These are phyloP conservation scores for Chlamydomonas reinhardtii DNA, from an alignment of 163 green algal genomes.

Conservation along the genomic window DNA sequence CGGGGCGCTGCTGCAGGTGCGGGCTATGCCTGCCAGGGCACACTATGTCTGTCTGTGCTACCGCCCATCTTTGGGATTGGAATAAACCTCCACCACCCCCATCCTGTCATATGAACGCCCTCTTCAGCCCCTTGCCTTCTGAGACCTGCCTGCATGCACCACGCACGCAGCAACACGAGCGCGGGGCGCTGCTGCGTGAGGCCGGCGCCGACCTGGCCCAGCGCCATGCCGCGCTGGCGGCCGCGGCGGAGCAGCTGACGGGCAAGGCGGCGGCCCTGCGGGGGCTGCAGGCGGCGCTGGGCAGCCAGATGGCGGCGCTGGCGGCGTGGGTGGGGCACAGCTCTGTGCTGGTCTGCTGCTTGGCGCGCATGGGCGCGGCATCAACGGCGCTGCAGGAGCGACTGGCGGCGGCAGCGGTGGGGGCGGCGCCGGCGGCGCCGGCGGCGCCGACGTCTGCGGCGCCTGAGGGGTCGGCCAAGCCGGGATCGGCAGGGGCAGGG, in stretches of 20 bases:
- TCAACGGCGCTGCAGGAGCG: neutral
- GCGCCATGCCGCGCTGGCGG: slow-evolving; percentile 6
- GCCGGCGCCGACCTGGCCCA: slow-evolving; percentile 30
- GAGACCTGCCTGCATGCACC: too few species aligned
- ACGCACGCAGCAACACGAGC: neutral
- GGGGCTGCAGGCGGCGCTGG: slow-evolving; percentile 23
- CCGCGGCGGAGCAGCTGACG: neutral
- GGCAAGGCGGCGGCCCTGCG: slow-evolving; percentile 4
- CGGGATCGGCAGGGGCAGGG: neutral
- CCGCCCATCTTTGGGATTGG: too few species aligned
- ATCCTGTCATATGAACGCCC: too few species aligned
- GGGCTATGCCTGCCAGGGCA: too few species aligned
- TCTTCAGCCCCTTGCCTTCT: too few species aligned
- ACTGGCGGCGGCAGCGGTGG: neutral
- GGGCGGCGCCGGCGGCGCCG: too few species aligned
- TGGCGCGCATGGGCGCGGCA: neutral
- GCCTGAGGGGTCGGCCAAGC: too few species aligned
- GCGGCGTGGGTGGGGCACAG: slow-evolving; percentile 21
- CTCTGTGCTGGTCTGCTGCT: neutral
- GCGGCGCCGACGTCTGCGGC: too few species aligned
- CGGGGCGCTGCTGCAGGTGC: slow-evolving; percentile 21
- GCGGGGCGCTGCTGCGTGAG: slow-evolving; percentile 20
- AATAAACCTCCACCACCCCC: too few species aligned
- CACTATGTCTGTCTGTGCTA: too few species aligned
- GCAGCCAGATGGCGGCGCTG: slow-evolving; percentile 21